phyloP scores from a whole-genome alignment of 805 yeast species.

The Pichia paraexigua region DNA sequence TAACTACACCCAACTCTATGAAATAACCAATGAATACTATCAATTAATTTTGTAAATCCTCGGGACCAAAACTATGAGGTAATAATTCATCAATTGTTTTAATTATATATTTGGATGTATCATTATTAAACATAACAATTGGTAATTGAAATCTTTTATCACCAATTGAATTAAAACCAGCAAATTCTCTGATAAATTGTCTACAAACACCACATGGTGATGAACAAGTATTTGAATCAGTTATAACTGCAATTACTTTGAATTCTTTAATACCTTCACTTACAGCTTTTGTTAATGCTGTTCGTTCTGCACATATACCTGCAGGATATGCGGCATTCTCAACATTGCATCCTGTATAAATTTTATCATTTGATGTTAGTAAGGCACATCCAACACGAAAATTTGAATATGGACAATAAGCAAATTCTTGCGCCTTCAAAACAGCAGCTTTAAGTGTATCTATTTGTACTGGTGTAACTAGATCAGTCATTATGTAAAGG shows the following conservation, averaged over 20 bases:
- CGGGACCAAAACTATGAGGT: slow-evolving; percentile 8
- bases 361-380: slow-evolving; percentile 41
- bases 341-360: slow-evolving; percentile 71
- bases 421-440: slow-evolving; percentile 23
- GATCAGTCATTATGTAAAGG: background rate
- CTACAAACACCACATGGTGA: slow-evolving; percentile 95
- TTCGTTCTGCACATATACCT: slow-evolving; percentile 68
- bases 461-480: background rate
- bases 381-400: slow-evolving; percentile 81
- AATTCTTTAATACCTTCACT: slow-evolving; percentile 35
- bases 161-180: background rate
- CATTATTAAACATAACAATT: slow-evolving; percentile 7
- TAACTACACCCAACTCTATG: too few species aligned
- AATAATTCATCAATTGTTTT: slow-evolving; percentile 6
- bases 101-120: background rate
- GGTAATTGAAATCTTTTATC: slow-evolving; percentile 4
- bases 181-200: slow-evolving; percentile 81
- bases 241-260: slow-evolving; percentile 58
- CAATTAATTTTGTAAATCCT: background rate
- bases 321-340: slow-evolving; percentile 90
- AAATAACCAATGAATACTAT: too few species aligned
- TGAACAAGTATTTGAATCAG: slow-evolving; percentile 51
- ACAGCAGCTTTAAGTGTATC: background rate
- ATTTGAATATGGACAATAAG: slow-evolving; percentile 68
- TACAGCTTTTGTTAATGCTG: slow-evolving; percentile 53